Conservation (phyloP, 192 early-diverging fungal genomes). For the Podila clonocystis region DNA sequence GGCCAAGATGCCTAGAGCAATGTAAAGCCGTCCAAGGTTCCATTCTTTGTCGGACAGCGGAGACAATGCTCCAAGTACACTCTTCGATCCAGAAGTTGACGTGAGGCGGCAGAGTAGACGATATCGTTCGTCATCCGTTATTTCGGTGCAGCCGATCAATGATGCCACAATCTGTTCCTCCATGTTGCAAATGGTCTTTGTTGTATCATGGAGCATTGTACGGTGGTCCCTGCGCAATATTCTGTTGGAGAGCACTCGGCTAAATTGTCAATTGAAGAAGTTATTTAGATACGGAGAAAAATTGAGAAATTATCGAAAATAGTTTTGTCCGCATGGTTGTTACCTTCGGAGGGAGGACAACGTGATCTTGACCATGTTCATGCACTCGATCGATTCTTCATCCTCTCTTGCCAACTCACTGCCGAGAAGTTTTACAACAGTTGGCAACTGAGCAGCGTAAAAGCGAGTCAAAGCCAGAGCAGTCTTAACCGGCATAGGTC, state of each 20-base stretch:
- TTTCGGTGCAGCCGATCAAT: background rate
- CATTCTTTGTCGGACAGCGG: conserved; percentile 30
- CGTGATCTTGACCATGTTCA: conserved; percentile 4
- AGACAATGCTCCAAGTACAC: background rate
- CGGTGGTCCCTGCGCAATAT: conserved; percentile 16
- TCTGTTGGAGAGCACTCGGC: conserved; percentile 24
- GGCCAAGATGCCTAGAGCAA: conserved; percentile 18
- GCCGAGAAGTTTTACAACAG: background rate
- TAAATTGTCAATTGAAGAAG: background rate
- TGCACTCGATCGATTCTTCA: conserved; percentile 6
- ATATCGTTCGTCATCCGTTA: conserved; percentile 8
- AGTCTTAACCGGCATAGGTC: background rate
- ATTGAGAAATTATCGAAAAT: background rate
- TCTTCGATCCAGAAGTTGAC: conserved; percentile 10
- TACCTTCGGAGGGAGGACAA: conserved; percentile 39
- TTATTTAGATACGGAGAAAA: background rate
- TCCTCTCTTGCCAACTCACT: background rate
- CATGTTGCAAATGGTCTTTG: conserved; percentile 14
- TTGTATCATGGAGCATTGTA: conserved; percentile 10
- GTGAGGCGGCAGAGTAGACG: conserved; percentile 18
- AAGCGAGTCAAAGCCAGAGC: background rate
- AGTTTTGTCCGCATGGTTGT: background rate
- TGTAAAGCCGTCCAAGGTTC: conserved; percentile 27
- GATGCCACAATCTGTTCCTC: conserved; percentile 23
- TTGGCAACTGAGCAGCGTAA: background rate